Evolutionary conservation across 2,329 filamentous ascomycete genomes (phyloP).

Genomic region (Lasiodiplodia sp.): DNA sequence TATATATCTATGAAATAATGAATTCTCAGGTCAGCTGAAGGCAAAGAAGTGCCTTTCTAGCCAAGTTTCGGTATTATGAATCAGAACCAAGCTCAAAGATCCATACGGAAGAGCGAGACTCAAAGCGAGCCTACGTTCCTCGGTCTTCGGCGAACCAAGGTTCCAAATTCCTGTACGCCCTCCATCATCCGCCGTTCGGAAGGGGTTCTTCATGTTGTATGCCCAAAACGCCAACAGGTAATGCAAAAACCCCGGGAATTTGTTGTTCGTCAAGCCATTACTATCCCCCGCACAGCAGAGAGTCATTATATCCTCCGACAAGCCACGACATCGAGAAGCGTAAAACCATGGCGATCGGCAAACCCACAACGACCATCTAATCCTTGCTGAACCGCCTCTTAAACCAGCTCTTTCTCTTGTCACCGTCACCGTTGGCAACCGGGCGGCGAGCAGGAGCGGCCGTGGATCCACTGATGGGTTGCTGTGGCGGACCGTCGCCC

Average conservation of each 20-base stretch:
- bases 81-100: slow-evolving; percentile 1
- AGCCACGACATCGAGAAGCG: slow-evolving; percentile 13
- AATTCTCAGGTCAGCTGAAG: neutral
- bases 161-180: slow-evolving; percentile 14
- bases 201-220: neutral
- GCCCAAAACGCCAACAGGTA: slow-evolving; percentile 21
- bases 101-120: neutral
- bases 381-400: slow-evolving; percentile 79
- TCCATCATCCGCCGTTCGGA: neutral
- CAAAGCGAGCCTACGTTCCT: neutral
- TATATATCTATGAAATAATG: slow-evolving; percentile 15
- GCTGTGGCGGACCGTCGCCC: slow-evolving; percentile 27
- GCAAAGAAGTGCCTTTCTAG: neutral
- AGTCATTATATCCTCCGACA: slow-evolving; percentile 26
- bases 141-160: neutral
- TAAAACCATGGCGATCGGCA: slow-evolving; percentile 8
- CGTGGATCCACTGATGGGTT: slow-evolving; percentile 4
- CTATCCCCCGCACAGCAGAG: slow-evolving; percentile 15
- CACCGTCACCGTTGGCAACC: slow-evolving; percentile 43
- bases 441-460: slow-evolving; percentile 14
- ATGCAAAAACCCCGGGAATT: slow-evolving; percentile 15
- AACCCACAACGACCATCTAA: slow-evolving; percentile 34
- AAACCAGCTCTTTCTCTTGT: slow-evolving; percentile 93
- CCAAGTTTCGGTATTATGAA: slow-evolving; percentile 9
- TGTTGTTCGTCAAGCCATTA: slow-evolving; percentile 26